Conservation (phyloP, 345 rosid species). For the Mallotus nudiflorus region DNA sequence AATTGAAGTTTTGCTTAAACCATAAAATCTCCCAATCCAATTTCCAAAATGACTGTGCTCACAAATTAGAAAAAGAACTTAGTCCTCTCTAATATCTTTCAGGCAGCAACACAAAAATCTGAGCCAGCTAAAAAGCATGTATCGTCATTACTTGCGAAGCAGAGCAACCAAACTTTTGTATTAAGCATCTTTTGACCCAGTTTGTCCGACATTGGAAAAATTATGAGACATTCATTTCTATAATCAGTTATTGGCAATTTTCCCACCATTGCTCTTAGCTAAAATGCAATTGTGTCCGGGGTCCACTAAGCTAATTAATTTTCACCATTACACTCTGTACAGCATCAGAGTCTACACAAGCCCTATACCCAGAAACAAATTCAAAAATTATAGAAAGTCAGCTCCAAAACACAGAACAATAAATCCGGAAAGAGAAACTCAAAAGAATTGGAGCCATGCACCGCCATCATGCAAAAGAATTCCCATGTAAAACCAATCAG, state of each 20-base stretch:
- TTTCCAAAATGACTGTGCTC: too few relatives aligned
- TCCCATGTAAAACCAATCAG: background rate
- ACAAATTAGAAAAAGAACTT: too few relatives aligned
- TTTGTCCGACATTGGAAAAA: background rate
- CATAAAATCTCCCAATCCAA: too few relatives aligned
- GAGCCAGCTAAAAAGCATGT: background rate
- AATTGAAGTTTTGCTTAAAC: too few relatives aligned
- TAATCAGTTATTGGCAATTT: slow-evolving; percentile 1
- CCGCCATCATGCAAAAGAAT: slow-evolving; percentile 10
- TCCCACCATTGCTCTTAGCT: too few relatives aligned
- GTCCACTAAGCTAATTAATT: slow-evolving; percentile 3
- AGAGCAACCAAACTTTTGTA: background rate
- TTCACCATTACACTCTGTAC: background rate
- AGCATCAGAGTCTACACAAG: background rate
- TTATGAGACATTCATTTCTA: background rate
- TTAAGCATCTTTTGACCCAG: background rate
- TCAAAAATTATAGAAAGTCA: background rate
- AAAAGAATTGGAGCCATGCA: slow-evolving; percentile 7
- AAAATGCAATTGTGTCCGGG: background rate
- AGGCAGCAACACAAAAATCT: too few relatives aligned
- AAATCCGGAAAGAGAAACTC: slow-evolving; percentile 1
- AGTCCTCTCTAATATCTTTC: background rate
- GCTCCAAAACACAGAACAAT: slow-evolving; percentile 1
- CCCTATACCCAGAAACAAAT: background rate
- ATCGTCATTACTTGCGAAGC: too few relatives aligned